Conservation (phyloP, 2,329 filamentous ascomycete genomes). For the Leptoxyphium fumago region DNA sequence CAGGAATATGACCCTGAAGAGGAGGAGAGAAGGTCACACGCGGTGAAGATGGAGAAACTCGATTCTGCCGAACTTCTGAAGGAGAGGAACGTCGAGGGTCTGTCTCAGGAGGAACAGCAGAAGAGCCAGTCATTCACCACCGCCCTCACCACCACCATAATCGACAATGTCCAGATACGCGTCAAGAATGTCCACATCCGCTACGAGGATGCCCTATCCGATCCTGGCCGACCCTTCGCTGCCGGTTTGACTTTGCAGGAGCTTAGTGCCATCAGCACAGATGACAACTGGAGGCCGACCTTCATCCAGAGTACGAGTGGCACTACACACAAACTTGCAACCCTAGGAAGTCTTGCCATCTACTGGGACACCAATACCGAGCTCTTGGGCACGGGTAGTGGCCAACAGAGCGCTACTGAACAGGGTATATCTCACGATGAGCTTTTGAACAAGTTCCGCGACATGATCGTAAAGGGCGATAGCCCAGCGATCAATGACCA, state of each 20-base stretch:
- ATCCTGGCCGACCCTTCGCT: slow-evolving; percentile 87
- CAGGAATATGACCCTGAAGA: slow-evolving; percentile 86
- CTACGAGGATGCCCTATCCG: slow-evolving; percentile 94
- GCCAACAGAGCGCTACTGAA: slow-evolving; percentile 45
- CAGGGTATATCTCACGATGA: slow-evolving; percentile 57
- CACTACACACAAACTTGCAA: slow-evolving; percentile 86
- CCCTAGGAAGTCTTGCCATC: slow-evolving; percentile 72
- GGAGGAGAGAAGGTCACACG: slow-evolving; percentile 70
- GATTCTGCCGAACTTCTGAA: slow-evolving; percentile 92
- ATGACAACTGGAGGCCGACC: slow-evolving; percentile 85
- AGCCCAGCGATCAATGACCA: slow-evolving; percentile 44
- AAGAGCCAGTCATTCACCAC: slow-evolving; percentile 97
- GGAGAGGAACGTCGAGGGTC: slow-evolving; percentile 78
- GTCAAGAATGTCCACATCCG: slow-evolving; percentile 98
- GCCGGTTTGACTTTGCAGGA: slow-evolving; percentile 85
- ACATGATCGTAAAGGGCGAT: slow-evolving; percentile 62
- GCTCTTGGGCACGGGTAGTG: slow-evolving; percentile 68
- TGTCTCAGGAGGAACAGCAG: slow-evolving; percentile 89
- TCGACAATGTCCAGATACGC: slow-evolving; percentile 94
- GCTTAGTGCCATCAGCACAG: slow-evolving; percentile 92
- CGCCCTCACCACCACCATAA: slow-evolving; percentile 86
- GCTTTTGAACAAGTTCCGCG: slow-evolving; percentile 60
- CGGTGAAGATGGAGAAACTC: slow-evolving; percentile 97
- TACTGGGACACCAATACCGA: slow-evolving; percentile 97
- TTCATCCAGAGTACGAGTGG: slow-evolving; percentile 79